phyloP scores from a whole-genome alignment of 371 early-diverging fungal genomes.

The Hamiltosporidium magnivora region DNA sequence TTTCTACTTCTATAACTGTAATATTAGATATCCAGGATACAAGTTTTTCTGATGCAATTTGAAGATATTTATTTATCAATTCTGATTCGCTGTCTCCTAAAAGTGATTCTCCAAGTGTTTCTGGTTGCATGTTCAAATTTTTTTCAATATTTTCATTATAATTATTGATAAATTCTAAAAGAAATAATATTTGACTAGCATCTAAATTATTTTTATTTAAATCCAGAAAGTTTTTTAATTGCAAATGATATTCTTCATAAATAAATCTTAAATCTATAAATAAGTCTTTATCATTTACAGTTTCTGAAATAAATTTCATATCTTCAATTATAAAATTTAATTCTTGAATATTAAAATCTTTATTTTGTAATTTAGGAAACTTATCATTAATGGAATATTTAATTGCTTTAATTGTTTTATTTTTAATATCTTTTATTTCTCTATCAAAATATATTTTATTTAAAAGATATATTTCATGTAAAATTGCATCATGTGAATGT shows the following conservation, averaged over 20 bases:
- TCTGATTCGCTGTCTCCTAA: slow-evolving; percentile 34
- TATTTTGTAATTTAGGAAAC: slow-evolving; percentile 13
- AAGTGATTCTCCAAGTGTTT: slow-evolving; percentile 21
- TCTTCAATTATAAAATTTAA: not conserved
- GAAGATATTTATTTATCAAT: slow-evolving; percentile 47
- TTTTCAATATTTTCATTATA: slow-evolving; percentile 33
- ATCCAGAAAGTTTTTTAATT: slow-evolving; percentile 29
- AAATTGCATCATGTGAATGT: slow-evolving; percentile 15
- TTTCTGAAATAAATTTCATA: too few species aligned
- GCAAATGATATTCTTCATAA: slow-evolving; percentile 26
- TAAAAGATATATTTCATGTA: slow-evolving; percentile 24
- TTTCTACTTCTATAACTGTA: slow-evolving; percentile 41
- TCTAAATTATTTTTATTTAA: slow-evolving; percentile 21
- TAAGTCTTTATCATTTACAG: too few species aligned
- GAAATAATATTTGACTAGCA: slow-evolving; percentile 37
- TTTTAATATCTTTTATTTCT: slow-evolving; percentile 22
- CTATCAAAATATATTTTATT: not conserved
- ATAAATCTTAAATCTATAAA: not conserved
- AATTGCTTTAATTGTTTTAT: slow-evolving; percentile 14
- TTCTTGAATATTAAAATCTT: not conserved
- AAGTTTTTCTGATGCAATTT: slow-evolving; percentile 43
- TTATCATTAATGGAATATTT: slow-evolving; percentile 25
- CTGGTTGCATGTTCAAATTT: slow-evolving; percentile 28
- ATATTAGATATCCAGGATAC: slow-evolving; percentile 52
- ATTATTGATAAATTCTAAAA: slow-evolving; percentile 34